Evolutionary conservation across 2,329 filamentous ascomycete genomes (phyloP).

Genomic region (Nothophaeocryptopus gaeumannii): DNA sequence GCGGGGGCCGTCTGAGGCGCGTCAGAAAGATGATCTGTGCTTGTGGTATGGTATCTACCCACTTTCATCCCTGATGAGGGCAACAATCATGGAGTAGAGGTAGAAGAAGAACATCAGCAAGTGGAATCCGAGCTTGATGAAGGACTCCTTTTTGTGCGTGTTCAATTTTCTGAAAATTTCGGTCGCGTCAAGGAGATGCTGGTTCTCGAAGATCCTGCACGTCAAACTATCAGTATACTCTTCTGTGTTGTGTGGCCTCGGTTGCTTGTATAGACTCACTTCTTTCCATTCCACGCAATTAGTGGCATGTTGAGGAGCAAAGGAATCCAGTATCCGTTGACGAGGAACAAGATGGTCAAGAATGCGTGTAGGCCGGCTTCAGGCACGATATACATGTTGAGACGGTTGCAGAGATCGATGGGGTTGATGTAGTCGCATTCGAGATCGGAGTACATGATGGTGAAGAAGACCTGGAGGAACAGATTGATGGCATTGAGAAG

Average conservation of each 20-base stretch:
- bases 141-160: constrained; percentile 99
- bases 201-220: constrained; percentile 88
- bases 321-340: constrained; percentile 98
- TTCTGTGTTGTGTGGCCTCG: background rate
- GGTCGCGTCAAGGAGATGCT: constrained; percentile 92
- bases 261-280: constrained; percentile 60
- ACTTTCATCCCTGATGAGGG: constrained; percentile 86
- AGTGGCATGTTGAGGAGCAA: constrained; percentile 89
- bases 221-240: constrained; percentile 33
- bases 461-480: constrained; percentile 99
- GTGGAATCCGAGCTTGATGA: constrained; percentile 98
- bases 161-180: constrained; percentile 99
- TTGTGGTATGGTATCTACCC: constrained; percentile 17
- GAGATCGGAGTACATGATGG: constrained; percentile 99
- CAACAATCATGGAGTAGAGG: constrained; percentile 66
- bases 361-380: constrained; percentile 97
- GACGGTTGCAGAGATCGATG: constrained; percentile 99
- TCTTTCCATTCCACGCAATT: constrained; percentile 92
- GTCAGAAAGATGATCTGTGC: background rate
- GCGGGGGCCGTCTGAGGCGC: constrained; percentile 5
- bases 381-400: constrained; percentile 99
- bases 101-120: constrained; percentile 99
- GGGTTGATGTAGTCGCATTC: constrained; percentile 99
- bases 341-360: constrained; percentile 90
- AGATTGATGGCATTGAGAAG: constrained; percentile 99